phyloP scores from a whole-genome alignment of 139 green algal species.

The Asterochloris sp. region DNA sequence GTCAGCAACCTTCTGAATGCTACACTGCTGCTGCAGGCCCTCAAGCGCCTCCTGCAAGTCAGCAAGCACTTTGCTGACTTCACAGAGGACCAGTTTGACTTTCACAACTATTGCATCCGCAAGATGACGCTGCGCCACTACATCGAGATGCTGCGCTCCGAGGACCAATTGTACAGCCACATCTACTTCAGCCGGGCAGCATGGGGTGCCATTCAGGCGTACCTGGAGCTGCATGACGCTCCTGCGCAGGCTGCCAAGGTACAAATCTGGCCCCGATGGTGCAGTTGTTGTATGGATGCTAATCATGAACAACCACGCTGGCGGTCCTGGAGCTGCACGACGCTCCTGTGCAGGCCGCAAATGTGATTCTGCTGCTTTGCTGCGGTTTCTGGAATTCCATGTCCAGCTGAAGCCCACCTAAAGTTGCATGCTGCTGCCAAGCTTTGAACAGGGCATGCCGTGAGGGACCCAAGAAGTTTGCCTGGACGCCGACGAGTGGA shows the following conservation, averaged over 20 bases:
- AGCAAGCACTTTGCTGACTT: conserved; percentile 87
- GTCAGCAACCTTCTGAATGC: neutral
- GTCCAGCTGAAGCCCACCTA: too few relatives aligned
- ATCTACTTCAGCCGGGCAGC: conserved; percentile 70
- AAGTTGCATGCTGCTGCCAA: too few relatives aligned
- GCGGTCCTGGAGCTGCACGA: too few relatives aligned
- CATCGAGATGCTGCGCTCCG: conserved; percentile 83
- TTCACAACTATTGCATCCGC: conserved; percentile 96
- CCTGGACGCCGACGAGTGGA: too few relatives aligned
- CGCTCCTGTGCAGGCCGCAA: too few relatives aligned
- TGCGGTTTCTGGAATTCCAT: too few relatives aligned
- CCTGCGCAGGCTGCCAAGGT: conserved; percentile 23
- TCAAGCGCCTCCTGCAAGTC: conserved; percentile 84
- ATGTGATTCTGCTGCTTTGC: too few relatives aligned
- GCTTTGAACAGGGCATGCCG: too few relatives aligned
- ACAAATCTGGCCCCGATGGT: too few relatives aligned
- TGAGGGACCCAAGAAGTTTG: too few relatives aligned
- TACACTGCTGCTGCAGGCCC: conserved; percentile 41
- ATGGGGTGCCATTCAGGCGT: conserved; percentile 61
- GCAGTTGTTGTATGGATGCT: neutral
- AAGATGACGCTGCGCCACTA: conserved; percentile 97
- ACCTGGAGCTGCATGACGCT: conserved; percentile 68
- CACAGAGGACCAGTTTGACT: conserved; percentile 98
- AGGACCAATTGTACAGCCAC: conserved; percentile 75
- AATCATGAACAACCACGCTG: neutral